Evolutionary conservation across 345 rosid genomes (phyloP).

Genomic region (Eucalyptus globulus): DNA sequence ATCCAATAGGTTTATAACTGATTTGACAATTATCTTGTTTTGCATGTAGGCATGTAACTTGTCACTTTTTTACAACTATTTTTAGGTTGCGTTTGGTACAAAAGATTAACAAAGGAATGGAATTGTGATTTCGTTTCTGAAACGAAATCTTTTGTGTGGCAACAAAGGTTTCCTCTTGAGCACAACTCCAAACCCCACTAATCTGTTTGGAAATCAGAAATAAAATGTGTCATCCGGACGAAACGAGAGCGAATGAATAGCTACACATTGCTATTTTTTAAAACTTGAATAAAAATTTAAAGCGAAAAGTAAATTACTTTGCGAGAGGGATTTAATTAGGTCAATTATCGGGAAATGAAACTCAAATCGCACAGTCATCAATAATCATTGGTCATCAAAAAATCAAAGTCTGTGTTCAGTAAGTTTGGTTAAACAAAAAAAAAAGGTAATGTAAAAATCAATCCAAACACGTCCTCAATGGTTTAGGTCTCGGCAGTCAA

Average conservation of each 20-base stretch:
- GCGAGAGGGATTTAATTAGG: not conserved
- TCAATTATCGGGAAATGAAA: not conserved
- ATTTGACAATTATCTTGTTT: not conserved
- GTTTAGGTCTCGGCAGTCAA: not conserved
- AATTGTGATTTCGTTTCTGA: not conserved
- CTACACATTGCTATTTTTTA: not conserved
- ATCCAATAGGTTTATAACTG: fast-evolving
- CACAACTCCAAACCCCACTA: not conserved
- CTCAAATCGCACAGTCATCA: not conserved
- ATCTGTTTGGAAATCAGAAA: not conserved
- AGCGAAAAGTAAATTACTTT: not conserved
- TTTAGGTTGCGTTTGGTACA: not conserved
- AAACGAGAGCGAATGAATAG: not conserved
- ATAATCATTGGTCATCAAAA: not conserved
- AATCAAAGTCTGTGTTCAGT: not conserved
- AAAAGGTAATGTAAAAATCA: not conserved
- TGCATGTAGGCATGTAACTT: not conserved
- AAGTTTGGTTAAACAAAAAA: not conserved
- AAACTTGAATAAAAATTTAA: not conserved
- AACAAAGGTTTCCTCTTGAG: not conserved
- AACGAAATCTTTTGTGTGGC: not conserved
- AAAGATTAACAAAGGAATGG: not conserved
- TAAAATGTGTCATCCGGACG: not conserved
- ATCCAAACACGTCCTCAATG: not conserved
- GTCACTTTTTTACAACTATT: not conserved